Conservation (phyloP, 2,329 filamentous ascomycete genomes). For the Atkinsonella hypoxylon region DNA sequence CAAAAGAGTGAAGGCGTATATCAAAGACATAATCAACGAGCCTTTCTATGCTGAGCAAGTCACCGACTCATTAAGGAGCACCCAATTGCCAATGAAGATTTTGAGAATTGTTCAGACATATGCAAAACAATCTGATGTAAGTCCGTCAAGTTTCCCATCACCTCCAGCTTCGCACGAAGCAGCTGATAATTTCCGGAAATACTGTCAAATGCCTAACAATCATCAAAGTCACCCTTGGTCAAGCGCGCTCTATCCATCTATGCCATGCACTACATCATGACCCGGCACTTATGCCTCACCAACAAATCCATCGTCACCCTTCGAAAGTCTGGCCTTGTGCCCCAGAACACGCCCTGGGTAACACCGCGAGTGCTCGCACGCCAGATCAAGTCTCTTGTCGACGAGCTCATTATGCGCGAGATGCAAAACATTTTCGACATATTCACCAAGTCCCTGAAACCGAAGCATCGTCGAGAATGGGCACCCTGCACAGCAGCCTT, state of each 20-base stretch:
- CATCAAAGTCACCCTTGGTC: constrained; percentile 33
- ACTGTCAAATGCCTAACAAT: background rate
- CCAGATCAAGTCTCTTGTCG: constrained; percentile 44
- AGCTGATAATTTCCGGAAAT: background rate
- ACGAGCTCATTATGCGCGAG: constrained; percentile 41
- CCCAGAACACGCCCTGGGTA: constrained; percentile 30
- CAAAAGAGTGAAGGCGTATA: constrained; percentile 34
- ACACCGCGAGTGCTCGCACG: constrained; percentile 43
- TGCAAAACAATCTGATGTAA: constrained; percentile 31
- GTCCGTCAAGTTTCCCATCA: constrained; percentile 9
- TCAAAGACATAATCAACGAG: constrained; percentile 36
- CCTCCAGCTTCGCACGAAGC: background rate
- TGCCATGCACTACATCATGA: constrained; percentile 45
- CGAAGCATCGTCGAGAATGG: constrained; percentile 41
- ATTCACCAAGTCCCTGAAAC: constrained; percentile 42
- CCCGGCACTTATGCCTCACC: constrained; percentile 41
- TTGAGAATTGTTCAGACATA: constrained; percentile 36
- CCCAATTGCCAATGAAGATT: constrained; percentile 32
- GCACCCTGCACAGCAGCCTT: constrained; percentile 45
- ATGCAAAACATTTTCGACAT: constrained; percentile 39
- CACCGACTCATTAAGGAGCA: constrained; percentile 33
- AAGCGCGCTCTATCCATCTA: constrained; percentile 42
- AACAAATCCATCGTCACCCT: constrained; percentile 29
- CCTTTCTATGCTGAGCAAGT: constrained; percentile 36
- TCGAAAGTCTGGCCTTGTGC: constrained; percentile 28